Base-by-base conservation (phyloP, 1,139 yeast species). In the Magnusiomyces fungicola region DNA sequence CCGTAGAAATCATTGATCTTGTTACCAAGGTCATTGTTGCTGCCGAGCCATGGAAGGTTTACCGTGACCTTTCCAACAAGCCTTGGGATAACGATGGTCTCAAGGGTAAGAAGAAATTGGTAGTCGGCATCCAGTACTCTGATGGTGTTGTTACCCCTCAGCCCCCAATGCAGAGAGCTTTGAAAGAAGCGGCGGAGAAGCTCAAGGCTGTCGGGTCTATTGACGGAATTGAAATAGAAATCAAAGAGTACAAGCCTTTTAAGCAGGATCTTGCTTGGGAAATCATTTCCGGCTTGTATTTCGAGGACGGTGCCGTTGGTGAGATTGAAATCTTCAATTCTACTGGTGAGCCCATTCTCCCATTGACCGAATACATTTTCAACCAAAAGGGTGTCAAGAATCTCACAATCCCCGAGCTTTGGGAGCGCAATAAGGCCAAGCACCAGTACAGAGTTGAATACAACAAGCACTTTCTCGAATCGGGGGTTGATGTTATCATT, bases 401-500 rank as follows among this genome's bases (percentile, higher is more conserved):
- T 37, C 51, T 62, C 27, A 55, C 58, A 3, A 61, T 68, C 27
- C 58, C 60, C 25, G 63, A 67, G 47, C 63, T 65, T 55, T 72
- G 74, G 74, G 64, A 62, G 3, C 59, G 63, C 30, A 64, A 65
- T 30, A 55, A 57, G 9, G 54, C 57, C 25, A 65, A 68, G 34
- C 66, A 69, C 46, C 53, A 58, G 14, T 58, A 58, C 46, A 67
- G 69, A 50, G 63, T 61, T 39, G 50, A 50, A 39, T 69, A 68
- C 52, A 63, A 63, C 50, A 52, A 60, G 18, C 63, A 64, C 53
- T 72, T 75, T 69, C 59, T 75, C 53, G 65, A 74, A 18, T 73
- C 80, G 57, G 76, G 78, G 42, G 75, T 84, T 47, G 94, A 85
- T 61, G 79, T 81, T 59, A 72, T 85, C 51, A 67, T 85, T 46